Percentiles rank a stretch among this genome's conserved stretches.
Evolutionary conservation across 2,329 filamentous ascomycete genomes (phyloP).

Genomic region (Pseudogymnoascus sp.): DNA sequence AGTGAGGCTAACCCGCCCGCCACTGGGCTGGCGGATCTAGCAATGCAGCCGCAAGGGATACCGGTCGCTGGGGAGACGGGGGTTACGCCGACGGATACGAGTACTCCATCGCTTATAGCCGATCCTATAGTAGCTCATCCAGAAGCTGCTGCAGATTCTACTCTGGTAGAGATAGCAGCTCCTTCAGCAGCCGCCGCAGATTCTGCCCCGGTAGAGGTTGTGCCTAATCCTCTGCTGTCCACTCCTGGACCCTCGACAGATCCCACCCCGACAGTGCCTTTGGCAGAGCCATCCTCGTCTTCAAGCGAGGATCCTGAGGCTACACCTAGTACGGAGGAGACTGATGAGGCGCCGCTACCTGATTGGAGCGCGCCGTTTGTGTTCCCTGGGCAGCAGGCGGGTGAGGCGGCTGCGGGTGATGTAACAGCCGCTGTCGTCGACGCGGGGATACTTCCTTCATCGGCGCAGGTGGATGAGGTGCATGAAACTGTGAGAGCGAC

Average conservation of each 20-base stretch:
- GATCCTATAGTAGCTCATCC: background rate
- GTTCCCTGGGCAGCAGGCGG: background rate
- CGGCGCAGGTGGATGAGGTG: background rate
- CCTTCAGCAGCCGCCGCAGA: background rate
- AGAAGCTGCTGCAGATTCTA: background rate
- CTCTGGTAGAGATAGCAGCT: background rate
- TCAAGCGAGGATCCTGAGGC: background rate
- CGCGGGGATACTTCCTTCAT: background rate
- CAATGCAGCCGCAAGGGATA: background rate
- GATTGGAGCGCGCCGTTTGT: conserved; percentile 4
- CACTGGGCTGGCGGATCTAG: background rate
- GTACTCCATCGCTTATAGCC: background rate
- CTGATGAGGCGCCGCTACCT: background rate
- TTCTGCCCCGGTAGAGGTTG: background rate
- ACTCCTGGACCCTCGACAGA: background rate
- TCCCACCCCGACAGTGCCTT: background rate
- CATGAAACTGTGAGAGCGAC: background rate
- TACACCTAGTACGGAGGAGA: background rate
- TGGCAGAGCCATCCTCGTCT: background rate
- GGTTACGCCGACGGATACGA: background rate
- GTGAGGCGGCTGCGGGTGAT: background rate
- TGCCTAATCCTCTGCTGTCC: background rate
- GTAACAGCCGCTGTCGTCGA: background rate
- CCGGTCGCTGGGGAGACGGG: background rate
- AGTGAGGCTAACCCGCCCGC: background rate